These are phyloP conservation scores for Hirschfeldia incana DNA, from an alignment of 345 rosid species.

Conservation along the genomic window DNA sequence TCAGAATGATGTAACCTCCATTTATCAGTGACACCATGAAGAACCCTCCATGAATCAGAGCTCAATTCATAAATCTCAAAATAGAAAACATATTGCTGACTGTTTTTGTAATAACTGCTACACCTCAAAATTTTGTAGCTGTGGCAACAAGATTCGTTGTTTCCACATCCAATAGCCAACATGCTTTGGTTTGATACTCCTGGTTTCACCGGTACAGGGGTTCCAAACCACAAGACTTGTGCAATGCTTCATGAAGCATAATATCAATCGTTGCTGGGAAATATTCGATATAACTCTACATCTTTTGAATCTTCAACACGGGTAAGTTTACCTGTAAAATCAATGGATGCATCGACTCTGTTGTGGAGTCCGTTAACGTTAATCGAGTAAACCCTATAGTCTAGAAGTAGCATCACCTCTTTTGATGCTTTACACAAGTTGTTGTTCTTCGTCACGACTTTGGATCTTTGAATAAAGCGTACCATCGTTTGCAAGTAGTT, in stretches of 20 bases:
- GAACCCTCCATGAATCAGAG: neutral
- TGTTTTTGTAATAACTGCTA: neutral
- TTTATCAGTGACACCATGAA: neutral
- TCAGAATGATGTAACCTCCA: neutral
- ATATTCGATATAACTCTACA: neutral
- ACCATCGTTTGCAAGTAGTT: neutral
- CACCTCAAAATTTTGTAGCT: neutral
- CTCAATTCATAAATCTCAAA: neutral
- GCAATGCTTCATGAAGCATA: neutral
- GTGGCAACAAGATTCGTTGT: neutral
- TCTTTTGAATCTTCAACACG: neutral
- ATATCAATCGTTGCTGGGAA: neutral
- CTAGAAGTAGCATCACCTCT: neutral
- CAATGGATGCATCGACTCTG: neutral
- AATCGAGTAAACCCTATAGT: neutral
- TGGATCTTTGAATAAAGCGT: neutral
- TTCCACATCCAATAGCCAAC: neutral
- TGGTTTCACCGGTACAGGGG: neutral
- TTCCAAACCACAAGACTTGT: neutral
- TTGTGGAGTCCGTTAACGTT: neutral
- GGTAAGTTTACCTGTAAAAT: neutral
- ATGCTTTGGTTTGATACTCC: neutral
- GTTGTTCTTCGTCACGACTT: neutral
- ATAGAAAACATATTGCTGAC: no score
- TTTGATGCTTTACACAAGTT: neutral